phyloP scores from a whole-genome alignment of 768 basidiomycete genomes.

The Naganishia randhawae region DNA sequence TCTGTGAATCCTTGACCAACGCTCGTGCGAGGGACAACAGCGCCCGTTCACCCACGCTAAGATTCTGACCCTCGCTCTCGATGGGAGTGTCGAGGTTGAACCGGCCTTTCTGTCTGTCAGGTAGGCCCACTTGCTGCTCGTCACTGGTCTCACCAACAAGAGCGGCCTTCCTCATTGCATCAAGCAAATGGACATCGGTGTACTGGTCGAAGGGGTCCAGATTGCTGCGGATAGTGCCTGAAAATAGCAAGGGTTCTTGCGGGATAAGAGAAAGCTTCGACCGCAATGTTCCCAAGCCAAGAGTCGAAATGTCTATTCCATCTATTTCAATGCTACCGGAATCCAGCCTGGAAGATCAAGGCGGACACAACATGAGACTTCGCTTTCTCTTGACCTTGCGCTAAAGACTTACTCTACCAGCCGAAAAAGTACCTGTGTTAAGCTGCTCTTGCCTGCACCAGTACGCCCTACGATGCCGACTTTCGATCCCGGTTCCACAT shows the following conservation, averaged over 20 bases:
- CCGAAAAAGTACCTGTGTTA: conserved; percentile 80
- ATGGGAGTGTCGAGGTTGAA: conserved; percentile 76
- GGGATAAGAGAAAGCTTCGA: conserved; percentile 44
- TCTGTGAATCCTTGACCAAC: conserved; percentile 74
- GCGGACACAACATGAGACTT: background rate
- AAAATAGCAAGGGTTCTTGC: conserved; percentile 44
- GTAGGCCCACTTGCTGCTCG: background rate
- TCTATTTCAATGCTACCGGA: conserved; percentile 75
- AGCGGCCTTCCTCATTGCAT: conserved; percentile 46
- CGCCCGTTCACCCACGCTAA: conserved; percentile 63
- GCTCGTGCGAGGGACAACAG: conserved; percentile 83
- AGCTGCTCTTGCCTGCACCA: conserved; percentile 81
- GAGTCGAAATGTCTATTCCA: conserved; percentile 69
- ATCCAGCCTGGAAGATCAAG: conserved; percentile 48
- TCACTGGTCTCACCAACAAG: conserved; percentile 10
- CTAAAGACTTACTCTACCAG: conserved; percentile 37
- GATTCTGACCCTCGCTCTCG: conserved; percentile 77
- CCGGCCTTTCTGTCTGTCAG: conserved; percentile 53
- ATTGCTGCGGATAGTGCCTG: conserved; percentile 63
- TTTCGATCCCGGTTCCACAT: conserved; percentile 67
- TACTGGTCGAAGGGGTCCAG: conserved; percentile 80
- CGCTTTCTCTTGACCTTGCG: background rate
- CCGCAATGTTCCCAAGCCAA: conserved; percentile 63
- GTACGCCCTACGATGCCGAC: conserved; percentile 86
- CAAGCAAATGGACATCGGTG: conserved; percentile 79